Evolutionary conservation across 345 rosid species (phyloP).

Genomic region (Combretum micranthum): DNA sequence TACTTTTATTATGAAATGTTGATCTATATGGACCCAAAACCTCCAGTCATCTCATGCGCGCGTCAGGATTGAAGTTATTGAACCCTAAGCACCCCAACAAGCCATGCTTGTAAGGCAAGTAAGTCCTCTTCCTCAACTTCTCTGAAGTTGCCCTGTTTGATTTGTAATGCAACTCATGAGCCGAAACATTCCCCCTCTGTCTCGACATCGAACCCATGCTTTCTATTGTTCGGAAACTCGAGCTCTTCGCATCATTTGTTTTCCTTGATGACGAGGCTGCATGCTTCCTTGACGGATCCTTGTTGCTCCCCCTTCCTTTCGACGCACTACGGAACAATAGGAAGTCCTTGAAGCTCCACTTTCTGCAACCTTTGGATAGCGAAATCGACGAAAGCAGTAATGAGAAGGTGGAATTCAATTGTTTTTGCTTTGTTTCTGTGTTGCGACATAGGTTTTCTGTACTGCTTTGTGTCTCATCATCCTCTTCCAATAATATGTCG

Average conservation of each 20-base stretch:
- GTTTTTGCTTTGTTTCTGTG: background rate
- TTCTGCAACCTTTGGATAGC: constrained; percentile 9
- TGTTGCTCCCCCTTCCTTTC: too few species aligned
- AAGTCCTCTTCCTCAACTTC: constrained; percentile 45
- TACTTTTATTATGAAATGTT: too few species aligned
- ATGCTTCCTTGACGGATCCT: constrained; percentile 12
- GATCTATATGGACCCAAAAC: constrained; percentile 68
- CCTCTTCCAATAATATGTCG: too few species aligned
- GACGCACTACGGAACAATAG: constrained; percentile 18
- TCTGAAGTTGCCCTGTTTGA: constrained; percentile 31
- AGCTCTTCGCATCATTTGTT: constrained; percentile 17
- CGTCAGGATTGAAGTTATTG: constrained; percentile 30
- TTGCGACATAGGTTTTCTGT: constrained; percentile 3
- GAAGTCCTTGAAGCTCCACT: constrained; percentile 19
- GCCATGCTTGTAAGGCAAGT: constrained; percentile 39
- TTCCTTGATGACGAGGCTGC: background rate
- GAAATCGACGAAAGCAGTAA: too few species aligned
- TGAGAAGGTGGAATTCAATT: constrained; percentile 5
- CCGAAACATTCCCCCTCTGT: constrained; percentile 10
- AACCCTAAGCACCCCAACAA: constrained; percentile 44
- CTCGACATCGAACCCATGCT: constrained; percentile 16
- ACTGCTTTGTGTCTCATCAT: constrained; percentile 8
- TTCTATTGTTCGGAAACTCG: constrained; percentile 6
- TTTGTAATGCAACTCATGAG: constrained; percentile 44
- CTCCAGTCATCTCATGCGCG: constrained; percentile 50